Conservation (phyloP, 2,329 filamentous ascomycete genomes). For the Sphaerostilbella broomeana region DNA sequence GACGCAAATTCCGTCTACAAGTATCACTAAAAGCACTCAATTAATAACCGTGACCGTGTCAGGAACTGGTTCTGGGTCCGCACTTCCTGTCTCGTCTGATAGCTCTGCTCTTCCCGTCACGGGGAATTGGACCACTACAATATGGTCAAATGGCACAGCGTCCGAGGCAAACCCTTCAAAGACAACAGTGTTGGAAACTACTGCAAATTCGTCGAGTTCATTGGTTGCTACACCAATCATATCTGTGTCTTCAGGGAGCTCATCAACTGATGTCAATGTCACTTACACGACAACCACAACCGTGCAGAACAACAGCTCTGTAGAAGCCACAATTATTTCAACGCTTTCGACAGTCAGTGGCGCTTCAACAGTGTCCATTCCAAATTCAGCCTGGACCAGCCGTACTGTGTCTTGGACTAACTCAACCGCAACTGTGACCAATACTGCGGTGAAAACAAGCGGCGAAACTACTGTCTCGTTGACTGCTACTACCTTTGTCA, state of each 20-base stretch:
- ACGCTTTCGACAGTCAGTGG: slow-evolving; percentile 1
- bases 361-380: not conserved
- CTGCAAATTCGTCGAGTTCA: slow-evolving; percentile 2
- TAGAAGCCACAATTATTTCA: not conserved
- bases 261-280: not conserved
- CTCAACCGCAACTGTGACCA: slow-evolving; percentile 4
- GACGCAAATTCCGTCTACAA: slow-evolving; percentile 3
- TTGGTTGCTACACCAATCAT: not conserved
- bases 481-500: slow-evolving; percentile 5
- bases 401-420: slow-evolving; percentile 6
- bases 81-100: not conserved
- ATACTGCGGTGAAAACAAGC: slow-evolving; percentile 2
- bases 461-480: slow-evolving; percentile 1
- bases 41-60: slow-evolving; percentile 6
- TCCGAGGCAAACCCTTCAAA: not conserved
- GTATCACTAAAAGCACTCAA: slow-evolving; percentile 4
- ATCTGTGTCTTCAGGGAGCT: not conserved
- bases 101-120: slow-evolving; percentile 4
- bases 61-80: slow-evolving; percentile 3
- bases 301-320: not conserved
- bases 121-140: slow-evolving; percentile 5
- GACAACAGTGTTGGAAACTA: not conserved
- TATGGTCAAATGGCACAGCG: not conserved
- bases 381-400: slow-evolving; percentile 3
- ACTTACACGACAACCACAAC: slow-evolving; percentile 2